phyloP scores from a whole-genome alignment of 148 eudicot genomes.

The Mesembryanthemum crystallinum region DNA sequence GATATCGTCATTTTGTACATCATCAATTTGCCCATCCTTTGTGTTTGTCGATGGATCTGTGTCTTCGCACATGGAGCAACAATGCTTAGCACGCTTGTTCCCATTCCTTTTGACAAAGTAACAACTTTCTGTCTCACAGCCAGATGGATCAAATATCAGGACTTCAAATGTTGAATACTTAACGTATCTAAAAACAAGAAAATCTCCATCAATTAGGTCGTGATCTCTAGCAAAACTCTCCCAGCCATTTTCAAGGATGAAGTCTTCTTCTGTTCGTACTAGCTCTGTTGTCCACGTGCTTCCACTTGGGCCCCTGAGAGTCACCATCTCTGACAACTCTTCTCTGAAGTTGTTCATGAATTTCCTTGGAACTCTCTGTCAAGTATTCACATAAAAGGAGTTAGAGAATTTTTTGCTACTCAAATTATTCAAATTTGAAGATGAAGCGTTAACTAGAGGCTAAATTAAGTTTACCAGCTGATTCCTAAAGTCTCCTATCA shows the following conservation, averaged over 20 bases:
- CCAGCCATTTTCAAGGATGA: neutral
- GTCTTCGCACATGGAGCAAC: neutral
- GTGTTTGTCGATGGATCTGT: neutral
- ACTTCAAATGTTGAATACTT: neutral
- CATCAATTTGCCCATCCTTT: too few species aligned
- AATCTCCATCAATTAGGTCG: neutral
- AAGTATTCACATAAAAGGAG: neutral
- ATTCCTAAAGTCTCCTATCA: constrained; percentile 9
- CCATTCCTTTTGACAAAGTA: neutral
- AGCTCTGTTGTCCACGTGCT: neutral
- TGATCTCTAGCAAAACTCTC: neutral
- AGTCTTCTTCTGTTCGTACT: neutral
- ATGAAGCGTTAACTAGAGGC: too few species aligned
- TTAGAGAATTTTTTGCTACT: too few species aligned
- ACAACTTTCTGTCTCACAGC: neutral
- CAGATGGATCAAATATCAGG: neutral
- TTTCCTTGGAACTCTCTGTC: neutral
- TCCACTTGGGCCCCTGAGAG: neutral
- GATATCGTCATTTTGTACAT: neutral
- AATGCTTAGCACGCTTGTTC: neutral
- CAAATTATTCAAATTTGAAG: too few species aligned
- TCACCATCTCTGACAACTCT: neutral
- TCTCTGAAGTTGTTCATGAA: neutral
- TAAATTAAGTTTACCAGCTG: neutral
- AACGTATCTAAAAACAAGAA: neutral